Base-by-base conservation (phyloP, 1,284 basidiomycete species). In the Amylostereum chailletii region DNA sequence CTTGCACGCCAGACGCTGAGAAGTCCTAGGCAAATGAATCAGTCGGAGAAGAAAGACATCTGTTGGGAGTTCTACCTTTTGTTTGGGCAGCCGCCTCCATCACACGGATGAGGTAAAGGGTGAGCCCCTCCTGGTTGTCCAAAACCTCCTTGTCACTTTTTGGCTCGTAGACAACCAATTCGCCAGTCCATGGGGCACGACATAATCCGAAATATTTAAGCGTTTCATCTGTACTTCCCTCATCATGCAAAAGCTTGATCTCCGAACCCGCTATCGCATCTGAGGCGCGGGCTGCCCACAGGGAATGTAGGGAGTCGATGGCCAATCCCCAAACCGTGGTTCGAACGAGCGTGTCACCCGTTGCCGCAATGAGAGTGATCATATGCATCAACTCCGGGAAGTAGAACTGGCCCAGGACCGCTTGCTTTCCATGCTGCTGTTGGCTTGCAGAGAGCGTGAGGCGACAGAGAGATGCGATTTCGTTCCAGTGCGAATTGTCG, bases 1-100 rank as follows among this genome's bases (percentile, higher is more conserved):
- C 94, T 76, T 30, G 93, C 90, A 51, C 89, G 79, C 94, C 94
- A 97, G 10, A 89, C 81, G 61, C 97, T 97, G 39, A 90, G 71
- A 7, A 93, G 72, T 47, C 91, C 94, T 92, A 47, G 4, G 46
- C 30, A 50, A 26, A 9, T 27, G 45, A 44, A 26, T 19, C 19
- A 19, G 19, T 19, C 19, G 19, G 43, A 49, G 30, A 26, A 49
- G 36, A 38, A 42, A 40, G 19, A 32, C 38, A 41, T 4, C 34
- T 57, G 27, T 57, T 31, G 29, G 27, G 11, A 29, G 29, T 1
- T 8, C 31, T n/a, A 90, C 90, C 90, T 61, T 71, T 75, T 9
- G 80, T 79, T 11, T 81, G 81, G 0, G 90, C 75, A 4, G 82
- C 77, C 5, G 81, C 72, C 41, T 79, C 75, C 56, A 94, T 67